These are phyloP conservation scores for Mucor sp. DNA, from an alignment of 371 early-diverging fungal genomes.

Conservation along the genomic window DNA sequence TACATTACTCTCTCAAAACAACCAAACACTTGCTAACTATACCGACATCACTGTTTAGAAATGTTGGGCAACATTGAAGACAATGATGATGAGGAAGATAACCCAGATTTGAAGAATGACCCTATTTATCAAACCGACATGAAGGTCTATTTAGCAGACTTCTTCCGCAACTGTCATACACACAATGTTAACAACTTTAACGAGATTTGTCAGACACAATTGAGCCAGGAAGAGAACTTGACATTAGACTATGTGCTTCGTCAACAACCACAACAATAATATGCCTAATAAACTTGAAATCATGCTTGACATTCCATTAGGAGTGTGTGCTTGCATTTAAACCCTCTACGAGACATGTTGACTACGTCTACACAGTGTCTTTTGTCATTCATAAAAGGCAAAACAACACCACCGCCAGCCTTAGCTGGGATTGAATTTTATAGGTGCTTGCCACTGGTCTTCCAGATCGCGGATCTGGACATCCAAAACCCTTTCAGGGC, in stretches of 20 bases:
- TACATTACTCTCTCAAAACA: not conserved
- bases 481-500: too few relatives aligned
- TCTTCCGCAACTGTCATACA: slow-evolving; percentile 68
- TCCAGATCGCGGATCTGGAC: too few relatives aligned
- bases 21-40: not conserved
- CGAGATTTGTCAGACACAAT: slow-evolving; percentile 43
- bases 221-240: slow-evolving; percentile 40
- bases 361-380: too few relatives aligned
- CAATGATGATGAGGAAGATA: slow-evolving; percentile 72
- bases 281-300: not conserved
- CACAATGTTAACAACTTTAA: slow-evolving; percentile 62
- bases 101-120: slow-evolving; percentile 71
- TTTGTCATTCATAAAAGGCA: too few relatives aligned
- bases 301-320: not conserved
- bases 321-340: not conserved
- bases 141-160: slow-evolving; percentile 67
- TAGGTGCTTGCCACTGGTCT: too few relatives aligned
- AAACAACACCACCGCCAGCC: too few relatives aligned
- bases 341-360: not conserved
- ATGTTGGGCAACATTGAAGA: slow-evolving; percentile 55
- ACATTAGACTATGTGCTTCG: slow-evolving; percentile 18
- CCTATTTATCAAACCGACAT: slow-evolving; percentile 76
- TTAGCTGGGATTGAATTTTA: too few relatives aligned
- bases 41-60: slow-evolving; percentile 22
- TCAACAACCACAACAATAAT: slow-evolving; percentile 6